phyloP scores from a whole-genome alignment of 169 alveolate species.

The Cryptosporidium ryanae region DNA sequence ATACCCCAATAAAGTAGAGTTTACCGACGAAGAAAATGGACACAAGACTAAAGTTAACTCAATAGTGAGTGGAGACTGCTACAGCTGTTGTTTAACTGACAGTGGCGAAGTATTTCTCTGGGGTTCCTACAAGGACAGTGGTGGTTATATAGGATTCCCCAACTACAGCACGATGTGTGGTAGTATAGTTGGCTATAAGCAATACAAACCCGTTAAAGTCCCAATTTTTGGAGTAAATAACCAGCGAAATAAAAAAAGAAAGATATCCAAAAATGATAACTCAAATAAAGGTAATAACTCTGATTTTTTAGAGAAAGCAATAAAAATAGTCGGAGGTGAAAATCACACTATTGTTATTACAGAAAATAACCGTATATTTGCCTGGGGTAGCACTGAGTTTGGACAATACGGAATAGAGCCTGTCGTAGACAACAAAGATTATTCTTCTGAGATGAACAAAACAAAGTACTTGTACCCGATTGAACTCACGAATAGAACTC shows the following conservation, averaged over 20 bases:
- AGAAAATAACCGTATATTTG: conserved; percentile 28
- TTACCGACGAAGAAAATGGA: conserved; percentile 11
- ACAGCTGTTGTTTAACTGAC: conserved; percentile 81
- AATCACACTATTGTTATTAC: conserved; percentile 67
- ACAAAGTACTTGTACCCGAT: conserved; percentile 42
- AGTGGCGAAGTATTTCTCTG: conserved; percentile 83
- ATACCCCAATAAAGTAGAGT: conserved; percentile 76
- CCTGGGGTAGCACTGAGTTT: conserved; percentile 74
- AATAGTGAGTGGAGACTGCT: conserved; percentile 86
- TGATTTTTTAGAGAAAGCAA: conserved; percentile 57
- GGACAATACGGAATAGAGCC: conserved; percentile 67
- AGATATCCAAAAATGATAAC: conserved; percentile 75
- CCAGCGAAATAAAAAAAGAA: conserved; percentile 38
- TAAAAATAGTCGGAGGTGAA: conserved; percentile 77
- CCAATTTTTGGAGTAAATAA: conserved; percentile 9
- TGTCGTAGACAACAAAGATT: conserved; percentile 14
- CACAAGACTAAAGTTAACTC: conserved; percentile 59
- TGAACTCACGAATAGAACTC: conserved; percentile 11
- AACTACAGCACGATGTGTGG: conserved; percentile 76
- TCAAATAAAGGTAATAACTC: conserved; percentile 57
- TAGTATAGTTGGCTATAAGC: conserved; percentile 4
- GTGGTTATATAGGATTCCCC: conserved; percentile 85
- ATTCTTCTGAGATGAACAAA: neutral
- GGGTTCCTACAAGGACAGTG: conserved; percentile 85
- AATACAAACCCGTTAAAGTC: conserved; percentile 74